Evolutionary conservation across 78 protist genomes (phyloP).

Genomic region (Guillardia theta): DNA sequence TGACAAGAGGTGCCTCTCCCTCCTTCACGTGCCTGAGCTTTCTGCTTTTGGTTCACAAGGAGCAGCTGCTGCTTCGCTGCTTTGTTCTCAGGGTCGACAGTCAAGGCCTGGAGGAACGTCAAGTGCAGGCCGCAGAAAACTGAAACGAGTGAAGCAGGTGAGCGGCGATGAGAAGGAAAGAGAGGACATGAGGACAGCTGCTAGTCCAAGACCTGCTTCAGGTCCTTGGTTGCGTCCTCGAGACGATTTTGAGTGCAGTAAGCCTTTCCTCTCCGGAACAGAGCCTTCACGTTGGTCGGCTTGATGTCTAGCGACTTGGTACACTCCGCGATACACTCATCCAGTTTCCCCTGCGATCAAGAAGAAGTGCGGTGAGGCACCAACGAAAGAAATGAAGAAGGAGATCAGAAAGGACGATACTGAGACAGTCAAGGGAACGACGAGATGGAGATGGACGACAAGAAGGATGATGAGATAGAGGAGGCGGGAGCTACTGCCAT

Average conservation of each 20-base stretch:
- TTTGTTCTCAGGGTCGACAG: neutral
- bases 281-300: conserved; percentile 40
- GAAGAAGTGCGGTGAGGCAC: too few relatives aligned
- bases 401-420: neutral
- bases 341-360: too few relatives aligned
- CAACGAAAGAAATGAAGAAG: too few relatives aligned
- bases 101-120: too few relatives aligned
- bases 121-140: too few relatives aligned
- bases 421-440: neutral
- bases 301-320: neutral
- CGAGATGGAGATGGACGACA: neutral
- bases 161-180: too few relatives aligned
- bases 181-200: too few relatives aligned
- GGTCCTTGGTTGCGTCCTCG: neutral
- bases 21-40: neutral
- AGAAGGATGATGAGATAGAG: neutral
- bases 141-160: too few relatives aligned
- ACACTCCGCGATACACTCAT: neutral
- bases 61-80: neutral
- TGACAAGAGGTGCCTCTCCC: neutral
- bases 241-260: neutral
- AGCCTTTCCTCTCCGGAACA: conserved; percentile 43
- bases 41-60: neutral
- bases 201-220: neutral
- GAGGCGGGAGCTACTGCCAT: neutral